Evolutionary conservation across 2,329 filamentous ascomycete genomes (phyloP), one percentile per base, ranked within the genome.

Genomic region (Clarireedia hainanense): DNA sequence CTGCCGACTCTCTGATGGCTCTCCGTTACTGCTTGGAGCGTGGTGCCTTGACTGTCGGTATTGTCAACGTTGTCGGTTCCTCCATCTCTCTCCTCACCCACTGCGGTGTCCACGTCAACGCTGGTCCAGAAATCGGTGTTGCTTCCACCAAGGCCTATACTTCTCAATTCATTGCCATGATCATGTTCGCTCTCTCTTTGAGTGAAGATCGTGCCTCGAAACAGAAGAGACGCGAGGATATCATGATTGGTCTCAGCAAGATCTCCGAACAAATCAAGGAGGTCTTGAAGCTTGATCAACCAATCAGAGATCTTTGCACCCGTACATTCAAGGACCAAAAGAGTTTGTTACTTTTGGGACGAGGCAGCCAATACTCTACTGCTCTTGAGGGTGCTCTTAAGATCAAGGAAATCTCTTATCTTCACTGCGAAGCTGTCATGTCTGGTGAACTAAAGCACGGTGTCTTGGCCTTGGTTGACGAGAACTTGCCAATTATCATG

Each of bases 361-460:
- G 94, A 79, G 94, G 94, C 65, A 90, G 90, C 71, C 94, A 99
- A 76, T 96, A 91, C 79, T 91, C 92, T 58, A 99, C 94, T 67
- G 94, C 94, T 56, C 84, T 99, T 23, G 94, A 99, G 79, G 94
- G 90, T 75, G 94, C 94, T 50, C 80, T 99, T 65, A 99, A 99
- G 81, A 99, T 99, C 75, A 99, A 99, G 83, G 94, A 99, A 77
- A 99, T 99, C 68, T 97, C 92, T 17, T 99, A 99, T 75, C 88
- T 99, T 58, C 94, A 99, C 76, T 99, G 94, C 75, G 94, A 99
- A 78, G 94, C 94, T 67, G 94, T 99, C 79, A 99, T 99, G 94
- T 97, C 94, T 62, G 94, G 94, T 75, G 94, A 99, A 77, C 83
- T 99, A 68, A 99, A 99, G 84, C 94, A 99, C 74, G 94, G 94